Evolutionary conservation across 345 rosid genomes (phyloP), one percentile per base, ranked within the genome.

Genomic region (Hirschfeldia incana): DNA sequence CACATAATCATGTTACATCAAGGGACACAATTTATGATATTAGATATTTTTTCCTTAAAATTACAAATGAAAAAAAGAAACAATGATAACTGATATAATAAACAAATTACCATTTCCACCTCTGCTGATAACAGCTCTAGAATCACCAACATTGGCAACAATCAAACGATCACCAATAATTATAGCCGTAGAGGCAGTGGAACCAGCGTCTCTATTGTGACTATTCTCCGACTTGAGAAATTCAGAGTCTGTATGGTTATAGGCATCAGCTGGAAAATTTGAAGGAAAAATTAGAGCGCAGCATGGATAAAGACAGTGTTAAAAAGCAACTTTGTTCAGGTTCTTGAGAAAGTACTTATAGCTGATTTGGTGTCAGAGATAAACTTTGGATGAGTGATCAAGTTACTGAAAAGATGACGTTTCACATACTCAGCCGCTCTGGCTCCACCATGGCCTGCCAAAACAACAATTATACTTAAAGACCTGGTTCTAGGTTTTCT

Each of bases 371-470:
- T 91, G 78, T 95, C 98, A 68, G 99, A 87, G 64, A 90, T 88
- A 76, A 95, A 95, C 83, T 91, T 91, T 70, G 99, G 99, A 78
- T 93, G 98, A n/a, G 62, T 88, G 78, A 95, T 91, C 76, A 95
- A 84, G 85, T 95, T 95, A 69, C 92, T 88, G 84, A 95, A 93
- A 80, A 93, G 99, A 80, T 93, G 90, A 62, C 86, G 90, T 76
- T 95, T 95, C 83, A 95, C 97, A 75, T 90, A 95, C 82, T 95
- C 99, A 75, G 99, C 99, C 73, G 99, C 99, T 46, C 98, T 89
- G 53, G 90, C 96, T 79, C 99, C 99, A 62, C 98, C 99, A 85
- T 95, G 99, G 76, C 99, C 99, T 95, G 77, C 39, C 82, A 75
- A 62, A 59, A 60, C 58, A 63, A 4, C 26, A 33, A 49, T 29